Conservation (phyloP, 768 basidiomycete species). For the Nidularia pulvinata region DNA sequence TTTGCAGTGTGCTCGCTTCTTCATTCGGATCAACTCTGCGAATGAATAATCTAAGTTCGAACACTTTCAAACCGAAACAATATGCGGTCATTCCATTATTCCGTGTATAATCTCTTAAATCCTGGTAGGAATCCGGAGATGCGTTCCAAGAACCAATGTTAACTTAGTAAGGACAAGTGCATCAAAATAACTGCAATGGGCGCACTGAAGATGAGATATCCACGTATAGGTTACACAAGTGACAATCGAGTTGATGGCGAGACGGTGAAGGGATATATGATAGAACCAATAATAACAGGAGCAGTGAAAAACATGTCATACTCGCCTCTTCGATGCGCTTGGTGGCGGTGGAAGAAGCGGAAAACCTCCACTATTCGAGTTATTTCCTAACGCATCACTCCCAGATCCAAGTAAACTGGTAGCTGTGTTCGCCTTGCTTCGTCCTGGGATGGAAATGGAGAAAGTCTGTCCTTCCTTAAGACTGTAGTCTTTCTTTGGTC, state of each 20-base stretch:
- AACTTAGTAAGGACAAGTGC: too few species aligned
- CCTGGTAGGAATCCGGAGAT: too few species aligned
- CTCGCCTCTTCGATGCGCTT: conserved; percentile 50
- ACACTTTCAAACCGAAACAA: too few species aligned
- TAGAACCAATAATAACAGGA: background rate
- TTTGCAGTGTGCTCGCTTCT: too few species aligned
- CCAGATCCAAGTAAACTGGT: conserved; percentile 34
- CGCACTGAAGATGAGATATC: background rate
- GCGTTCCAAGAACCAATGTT: too few species aligned
- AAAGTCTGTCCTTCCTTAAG: conserved; percentile 96
- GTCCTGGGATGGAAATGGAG: conserved; percentile 89
- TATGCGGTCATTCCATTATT: too few species aligned
- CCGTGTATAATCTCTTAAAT: too few species aligned
- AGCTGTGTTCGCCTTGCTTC: conserved; percentile 37
- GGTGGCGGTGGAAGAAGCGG: conserved; percentile 89
- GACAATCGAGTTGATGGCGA: background rate
- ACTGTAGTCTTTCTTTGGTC: conserved; percentile 92
- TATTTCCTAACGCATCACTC: conserved; percentile 5
- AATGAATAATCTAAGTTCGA: too few species aligned
- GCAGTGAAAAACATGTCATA: conserved; percentile 12
- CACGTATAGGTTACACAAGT: background rate
- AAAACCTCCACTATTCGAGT: conserved; percentile 36
- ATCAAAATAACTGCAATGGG: too few species aligned
- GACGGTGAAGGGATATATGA: background rate
- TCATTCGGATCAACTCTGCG: too few species aligned